Evolutionary conservation across 768 basidiomycete genomes (phyloP), one percentile per base, ranked within the genome.

Genomic region (Brasilioporus rufonigricans): DNA sequence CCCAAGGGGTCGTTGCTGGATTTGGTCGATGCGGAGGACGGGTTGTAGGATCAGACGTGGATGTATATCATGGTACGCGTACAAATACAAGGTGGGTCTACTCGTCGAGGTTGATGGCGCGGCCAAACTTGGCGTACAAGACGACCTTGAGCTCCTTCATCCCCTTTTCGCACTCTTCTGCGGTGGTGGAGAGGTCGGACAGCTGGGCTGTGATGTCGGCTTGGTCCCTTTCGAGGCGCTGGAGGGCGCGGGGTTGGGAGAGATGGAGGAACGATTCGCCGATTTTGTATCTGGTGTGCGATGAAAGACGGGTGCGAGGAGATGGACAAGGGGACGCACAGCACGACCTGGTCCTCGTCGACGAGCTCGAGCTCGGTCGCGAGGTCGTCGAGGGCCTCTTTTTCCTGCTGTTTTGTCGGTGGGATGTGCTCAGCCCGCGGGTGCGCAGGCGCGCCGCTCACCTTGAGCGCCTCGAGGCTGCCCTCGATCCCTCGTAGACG

Each of bases 341-440:
- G 65, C 5, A n/a, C 84, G 1, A 77, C 76, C 52, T 90, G 81
- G 54, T 91, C 87, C 62, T 95, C 93, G 57, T 96, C 93, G 1
- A 86, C 84, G 11, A 98, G 82, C 66, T 96, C 93, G 23, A 98
- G 80, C 64, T 98, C 95, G 43, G 81, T 89, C 2, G 84, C 74
- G 29, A 97, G 80, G 68, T 98, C 95, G 56, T 96, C 93, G 14
- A 96, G 81, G 3, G 93, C 89, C 63, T 97, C 95, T 73, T 95
- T 95, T 74, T 96, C 93, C 80, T 90, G 86, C 93, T 98, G 65
- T 14, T 36, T 32, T 13, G 6, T 8, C 10, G 23, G 21, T 24
- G 40, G 16, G 11, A n/a, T 12, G 21, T 23, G 21, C n/a, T n/a
- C n/a, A n/a, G n/a, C n/a, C n/a, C n/a, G 21, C 19, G 19, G 12